Percentiles rank a stretch among this genome's conserved stretches.
phyloP scores from a whole-genome alignment of 2,329 filamentous ascomycete species.

The Arthrobotrys megalospora region DNA sequence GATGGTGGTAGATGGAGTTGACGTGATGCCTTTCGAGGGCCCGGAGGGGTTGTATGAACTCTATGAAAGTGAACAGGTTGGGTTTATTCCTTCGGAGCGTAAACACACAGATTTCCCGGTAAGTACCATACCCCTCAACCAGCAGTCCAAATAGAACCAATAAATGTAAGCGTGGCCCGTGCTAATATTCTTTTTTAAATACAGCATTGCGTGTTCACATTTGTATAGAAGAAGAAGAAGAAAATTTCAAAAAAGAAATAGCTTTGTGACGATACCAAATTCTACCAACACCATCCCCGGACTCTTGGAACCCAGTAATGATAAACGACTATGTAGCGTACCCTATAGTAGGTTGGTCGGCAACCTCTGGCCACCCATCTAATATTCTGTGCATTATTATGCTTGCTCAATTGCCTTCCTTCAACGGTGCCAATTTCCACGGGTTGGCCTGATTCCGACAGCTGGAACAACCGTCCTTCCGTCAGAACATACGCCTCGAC shows the following conservation, averaged over 20 bases:
- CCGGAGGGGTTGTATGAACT: slow-evolving; percentile 6
- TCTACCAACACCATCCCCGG: neutral
- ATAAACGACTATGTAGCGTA: neutral
- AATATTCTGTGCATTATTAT: slow-evolving; percentile 1
- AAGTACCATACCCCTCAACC: neutral
- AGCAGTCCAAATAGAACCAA: too few relatives aligned
- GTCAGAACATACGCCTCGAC: slow-evolving; percentile 3
- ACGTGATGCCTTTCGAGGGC: slow-evolving; percentile 2
- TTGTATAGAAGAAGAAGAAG: neutral
- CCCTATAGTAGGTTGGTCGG: neutral
- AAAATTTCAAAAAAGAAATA: neutral
- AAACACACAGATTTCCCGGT: slow-evolving; percentile 1
- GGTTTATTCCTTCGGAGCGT: neutral
- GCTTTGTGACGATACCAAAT: neutral
- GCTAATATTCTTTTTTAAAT: neutral
- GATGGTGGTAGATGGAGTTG: neutral
- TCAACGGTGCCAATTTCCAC: neutral
- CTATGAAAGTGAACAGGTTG: slow-evolving; percentile 21
- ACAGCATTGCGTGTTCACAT: slow-evolving; percentile 8
- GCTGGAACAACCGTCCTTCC: neutral
- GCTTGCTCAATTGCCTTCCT: neutral
- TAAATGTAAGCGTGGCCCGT: too few relatives aligned
- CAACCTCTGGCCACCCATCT: slow-evolving; percentile 6
- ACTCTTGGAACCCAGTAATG: neutral
- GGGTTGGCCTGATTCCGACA: neutral